Evolutionary conservation across 164 flowering plant genomes (phyloP).

Genomic region (Protea cynaroides): DNA sequence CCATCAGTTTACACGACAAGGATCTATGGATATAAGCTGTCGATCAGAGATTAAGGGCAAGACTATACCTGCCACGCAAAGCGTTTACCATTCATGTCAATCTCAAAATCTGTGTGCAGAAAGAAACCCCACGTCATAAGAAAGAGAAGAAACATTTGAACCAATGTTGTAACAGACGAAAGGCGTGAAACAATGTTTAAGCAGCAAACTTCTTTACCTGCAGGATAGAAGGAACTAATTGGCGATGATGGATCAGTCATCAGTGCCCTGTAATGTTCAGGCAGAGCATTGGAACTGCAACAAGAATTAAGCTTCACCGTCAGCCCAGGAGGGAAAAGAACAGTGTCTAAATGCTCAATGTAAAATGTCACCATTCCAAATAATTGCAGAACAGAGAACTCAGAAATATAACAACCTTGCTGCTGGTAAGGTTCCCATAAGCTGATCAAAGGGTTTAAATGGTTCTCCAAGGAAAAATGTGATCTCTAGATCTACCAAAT

Average conservation of each 20-base stretch:
- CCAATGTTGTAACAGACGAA: no score
- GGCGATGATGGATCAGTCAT: constrained; percentile 71
- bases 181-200: background rate
- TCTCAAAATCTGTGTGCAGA: constrained; percentile 51
- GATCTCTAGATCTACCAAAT: constrained; percentile 55
- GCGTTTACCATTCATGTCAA: constrained; percentile 84
- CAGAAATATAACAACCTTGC: constrained; percentile 38
- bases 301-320: background rate
- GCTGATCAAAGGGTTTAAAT: constrained; percentile 81
- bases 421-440: constrained; percentile 74
- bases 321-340: background rate
- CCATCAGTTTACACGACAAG: no score
- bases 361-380: background rate
- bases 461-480: constrained; percentile 73
- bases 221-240: constrained; percentile 51
- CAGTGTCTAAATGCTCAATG: no score
- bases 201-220: constrained; percentile 31
- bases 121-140: no score
- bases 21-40: no score
- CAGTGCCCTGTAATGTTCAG: constrained; percentile 49
- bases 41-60: background rate
- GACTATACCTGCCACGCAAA: constrained; percentile 66
- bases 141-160: no score
- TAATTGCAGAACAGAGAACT: background rate
- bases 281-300: constrained; percentile 58